Evolutionary conservation across 2,329 filamentous ascomycete species (phyloP).

Genomic region (Ploettnerulaceae sp.): DNA sequence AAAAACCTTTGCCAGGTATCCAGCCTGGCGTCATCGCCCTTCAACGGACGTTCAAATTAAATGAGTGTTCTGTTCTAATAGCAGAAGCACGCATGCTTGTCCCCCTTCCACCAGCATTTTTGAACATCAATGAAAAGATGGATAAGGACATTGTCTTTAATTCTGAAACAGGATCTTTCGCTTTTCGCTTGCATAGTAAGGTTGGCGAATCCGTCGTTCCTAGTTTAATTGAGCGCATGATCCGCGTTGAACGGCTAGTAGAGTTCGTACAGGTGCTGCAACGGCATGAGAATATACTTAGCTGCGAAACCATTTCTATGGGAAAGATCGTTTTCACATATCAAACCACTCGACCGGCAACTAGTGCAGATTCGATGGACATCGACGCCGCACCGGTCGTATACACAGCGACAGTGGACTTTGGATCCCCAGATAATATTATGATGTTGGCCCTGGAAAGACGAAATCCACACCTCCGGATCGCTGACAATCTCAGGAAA

Average conservation of each 20-base stretch:
- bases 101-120: constrained; percentile 23
- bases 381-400: constrained; percentile 13
- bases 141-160: constrained; percentile 34
- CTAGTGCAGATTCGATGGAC: constrained; percentile 20
- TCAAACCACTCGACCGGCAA: constrained; percentile 31
- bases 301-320: constrained; percentile 56
- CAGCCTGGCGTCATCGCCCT: neutral
- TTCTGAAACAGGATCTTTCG: constrained; percentile 27
- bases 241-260: constrained; percentile 64
- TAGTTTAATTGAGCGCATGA: constrained; percentile 34
- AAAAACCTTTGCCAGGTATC: neutral
- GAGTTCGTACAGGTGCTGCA: constrained; percentile 64
- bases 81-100: constrained; percentile 32
- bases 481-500: constrained; percentile 53
- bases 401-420: constrained; percentile 54
- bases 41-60: neutral
- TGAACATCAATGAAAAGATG: constrained; percentile 28
- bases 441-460: constrained; percentile 56
- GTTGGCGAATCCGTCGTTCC: constrained; percentile 31
- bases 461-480: constrained; percentile 62
- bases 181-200: constrained; percentile 30
- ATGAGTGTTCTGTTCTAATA: constrained; percentile 29
- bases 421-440: constrained; percentile 42
- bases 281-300: constrained; percentile 48
- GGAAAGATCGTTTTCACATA: constrained; percentile 67